A percentile compares a stretch with the other conserved stretches of the same genome.
Conservation (phyloP, 2,329 filamentous ascomycete genomes). For the Ceratocystis alfenasii region DNA sequence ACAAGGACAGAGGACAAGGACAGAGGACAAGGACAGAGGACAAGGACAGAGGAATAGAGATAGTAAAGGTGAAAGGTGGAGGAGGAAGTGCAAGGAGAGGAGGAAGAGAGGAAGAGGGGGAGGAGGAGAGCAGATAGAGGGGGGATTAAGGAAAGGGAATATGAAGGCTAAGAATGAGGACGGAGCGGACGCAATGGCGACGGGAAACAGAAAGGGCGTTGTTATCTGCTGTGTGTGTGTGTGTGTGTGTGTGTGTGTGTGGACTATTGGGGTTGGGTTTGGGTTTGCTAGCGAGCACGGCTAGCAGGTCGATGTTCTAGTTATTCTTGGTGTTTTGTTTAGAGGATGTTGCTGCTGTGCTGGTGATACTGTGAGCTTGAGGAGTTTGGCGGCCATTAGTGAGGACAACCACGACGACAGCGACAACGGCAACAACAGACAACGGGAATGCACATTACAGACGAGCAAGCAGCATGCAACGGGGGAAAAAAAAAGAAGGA, state of each 20-base stretch:
- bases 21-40: not conserved
- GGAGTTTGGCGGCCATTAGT: not conserved
- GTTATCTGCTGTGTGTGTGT: not conserved
- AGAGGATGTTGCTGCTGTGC: not conserved
- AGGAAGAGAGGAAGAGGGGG: not conserved
- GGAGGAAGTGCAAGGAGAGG: not conserved
- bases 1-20: not conserved
- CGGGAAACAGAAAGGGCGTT: not conserved
- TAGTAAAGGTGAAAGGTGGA: not conserved
- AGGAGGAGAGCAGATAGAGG: not conserved
- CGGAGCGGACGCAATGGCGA: not conserved
- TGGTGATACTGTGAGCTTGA: not conserved
- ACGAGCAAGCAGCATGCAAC: not conserved
- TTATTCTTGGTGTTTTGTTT: not conserved
- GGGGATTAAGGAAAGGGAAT: not conserved
- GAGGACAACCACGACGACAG: conserved; percentile 3
- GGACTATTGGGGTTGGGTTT: not conserved
- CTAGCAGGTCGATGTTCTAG: not conserved
- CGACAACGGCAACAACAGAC: conserved; percentile 7
- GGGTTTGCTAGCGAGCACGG: not conserved
- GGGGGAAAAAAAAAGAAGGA: not conserved
- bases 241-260: no score
- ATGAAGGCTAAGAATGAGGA: not conserved
- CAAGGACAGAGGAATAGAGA: not conserved
- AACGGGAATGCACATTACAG: conserved; percentile 9